phyloP scores from a whole-genome alignment of 495 filamentous ascomycete species.

The Hyaloscypha finlandica region DNA sequence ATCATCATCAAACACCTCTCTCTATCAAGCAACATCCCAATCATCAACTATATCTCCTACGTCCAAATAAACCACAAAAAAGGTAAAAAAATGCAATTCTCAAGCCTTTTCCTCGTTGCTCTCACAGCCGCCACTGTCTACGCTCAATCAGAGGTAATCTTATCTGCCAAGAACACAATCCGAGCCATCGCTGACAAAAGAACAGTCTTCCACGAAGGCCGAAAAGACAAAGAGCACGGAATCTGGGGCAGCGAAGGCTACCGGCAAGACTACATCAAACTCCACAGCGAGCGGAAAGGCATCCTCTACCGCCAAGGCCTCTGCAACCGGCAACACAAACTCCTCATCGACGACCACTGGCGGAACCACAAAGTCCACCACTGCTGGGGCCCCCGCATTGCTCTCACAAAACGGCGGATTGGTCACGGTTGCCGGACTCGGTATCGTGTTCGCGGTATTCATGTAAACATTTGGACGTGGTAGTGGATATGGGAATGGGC shows the following conservation, averaged over 20 bases:
- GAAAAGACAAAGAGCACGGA: not conserved
- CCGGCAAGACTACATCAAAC: not conserved
- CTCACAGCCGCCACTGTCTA: slow-evolving; percentile 24
- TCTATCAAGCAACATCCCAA: slow-evolving; percentile 16
- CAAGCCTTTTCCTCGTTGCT: slow-evolving; percentile 23
- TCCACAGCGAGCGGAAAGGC: not conserved
- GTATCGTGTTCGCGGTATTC: slow-evolving; percentile 30
- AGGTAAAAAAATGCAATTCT: slow-evolving; percentile 30
- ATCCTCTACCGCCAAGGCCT: too few species aligned
- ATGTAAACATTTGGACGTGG: slow-evolving; percentile 19
- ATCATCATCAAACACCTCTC: slow-evolving; percentile 10
- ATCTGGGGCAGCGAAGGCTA: not conserved
- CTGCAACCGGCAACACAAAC: not conserved
- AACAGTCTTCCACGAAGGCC: slow-evolving; percentile 13
- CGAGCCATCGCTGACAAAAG: not conserved
- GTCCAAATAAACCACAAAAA: slow-evolving; percentile 1
- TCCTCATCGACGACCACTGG: slow-evolving; percentile 9
- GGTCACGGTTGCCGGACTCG: slow-evolving; percentile 30
- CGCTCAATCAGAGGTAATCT: slow-evolving; percentile 17
- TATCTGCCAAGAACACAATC: not conserved
- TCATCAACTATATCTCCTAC: not conserved
- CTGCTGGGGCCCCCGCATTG: slow-evolving; percentile 11
- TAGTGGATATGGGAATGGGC: slow-evolving; percentile 2
- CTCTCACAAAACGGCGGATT: slow-evolving; percentile 28
- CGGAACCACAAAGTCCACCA: slow-evolving; percentile 1